Conservation (phyloP, 2,329 filamentous ascomycete species). For the Penicillium sp. region DNA sequence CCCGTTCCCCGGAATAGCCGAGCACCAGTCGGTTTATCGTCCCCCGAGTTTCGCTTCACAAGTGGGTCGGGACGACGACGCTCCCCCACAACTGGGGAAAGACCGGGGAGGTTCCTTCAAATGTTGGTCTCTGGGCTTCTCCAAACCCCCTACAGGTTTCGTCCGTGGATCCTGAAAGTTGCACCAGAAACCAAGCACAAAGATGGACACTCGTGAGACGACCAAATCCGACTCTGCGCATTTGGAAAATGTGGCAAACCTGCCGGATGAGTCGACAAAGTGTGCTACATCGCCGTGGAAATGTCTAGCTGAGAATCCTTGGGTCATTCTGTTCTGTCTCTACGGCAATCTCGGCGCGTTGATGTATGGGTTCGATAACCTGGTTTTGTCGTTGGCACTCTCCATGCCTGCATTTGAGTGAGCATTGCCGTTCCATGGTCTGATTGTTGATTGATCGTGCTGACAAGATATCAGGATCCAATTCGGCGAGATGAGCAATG, state of each 20-base stretch:
- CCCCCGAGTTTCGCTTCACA: conserved; percentile 1
- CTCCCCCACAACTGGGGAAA: conserved; percentile 2
- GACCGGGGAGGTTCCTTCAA: not conserved
- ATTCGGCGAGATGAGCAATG: conserved; percentile 8
- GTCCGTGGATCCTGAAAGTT: not conserved
- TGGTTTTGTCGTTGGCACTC: conserved; percentile 14
- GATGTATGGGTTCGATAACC: conserved; percentile 19
- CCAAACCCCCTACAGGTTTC: not conserved
- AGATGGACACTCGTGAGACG: conserved; percentile 8
- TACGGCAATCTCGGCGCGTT: conserved; percentile 17
- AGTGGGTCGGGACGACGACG: conserved; percentile 1
- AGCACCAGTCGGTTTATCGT: not conserved
- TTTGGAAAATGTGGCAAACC: conserved; percentile 11
- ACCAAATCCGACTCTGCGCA: conserved; percentile 9
- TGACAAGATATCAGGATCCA: conserved; percentile 1
- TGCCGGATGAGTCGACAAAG: not conserved
- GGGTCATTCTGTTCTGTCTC: conserved; percentile 16
- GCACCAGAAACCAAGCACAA: not conserved
- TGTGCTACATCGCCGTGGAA: conserved; percentile 4
- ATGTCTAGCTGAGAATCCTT: conserved; percentile 13
- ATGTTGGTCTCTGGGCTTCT: not conserved
- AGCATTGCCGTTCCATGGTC: not conserved
- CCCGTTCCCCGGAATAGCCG: not conserved
- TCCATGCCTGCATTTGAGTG: conserved; percentile 16
- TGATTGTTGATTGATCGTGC: not conserved